Base-by-base conservation (phyloP, 163 green algal genomes). In the Smithsoniella earleae region DNA sequence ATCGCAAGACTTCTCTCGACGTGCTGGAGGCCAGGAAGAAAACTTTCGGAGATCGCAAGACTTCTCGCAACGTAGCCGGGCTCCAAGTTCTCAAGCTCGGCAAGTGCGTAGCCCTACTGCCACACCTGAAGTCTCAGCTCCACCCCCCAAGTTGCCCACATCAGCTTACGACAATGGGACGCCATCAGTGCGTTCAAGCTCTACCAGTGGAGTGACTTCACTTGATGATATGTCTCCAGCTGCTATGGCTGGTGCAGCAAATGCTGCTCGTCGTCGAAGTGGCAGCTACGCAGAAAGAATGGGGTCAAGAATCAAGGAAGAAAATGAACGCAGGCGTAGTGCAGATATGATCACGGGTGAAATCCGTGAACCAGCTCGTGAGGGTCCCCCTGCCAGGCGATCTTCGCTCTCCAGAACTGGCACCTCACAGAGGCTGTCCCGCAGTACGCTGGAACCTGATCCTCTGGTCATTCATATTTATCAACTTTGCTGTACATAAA, bases 321-420 rank as follows among this genome's bases (percentile, higher is more conserved):
- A 69, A 31, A 69, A 69, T 33, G 4, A 10, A 40, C 20, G 58
- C 8, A 30, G 58, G 6, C 58, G 58, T 13, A 69, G 58, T 43
- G 58, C 43, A 4, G 58, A 69, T 33, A 69, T 69, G 58, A 69
- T 69, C 25, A 69, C 27, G 18, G 58, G 58, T 1, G 58, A 69
- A 40, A 31, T 69, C 27, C 27, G n/a, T n/a, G 58, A 69, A 31
- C 58, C 58, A n/a, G 20, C n/a, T 22, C 31, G 34, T 30, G 58
- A 69, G 25, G 58, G 58, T n/a, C 58, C 58, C 58, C 58, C 58
- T n/a, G 30, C 27, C 25, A 33, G 58, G 27, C 27, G 31, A 6
- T 64, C 49, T 25, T 25, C 49, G 49, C 49, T 25, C 49, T 27
- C 25, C 49, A 64, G 13, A 25, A 27, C 49, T 6, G 16, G 6